These are phyloP conservation scores for Ustilago curta DNA, from an alignment of 1,284 basidiomycete genomes.

Conservation along the genomic window DNA sequence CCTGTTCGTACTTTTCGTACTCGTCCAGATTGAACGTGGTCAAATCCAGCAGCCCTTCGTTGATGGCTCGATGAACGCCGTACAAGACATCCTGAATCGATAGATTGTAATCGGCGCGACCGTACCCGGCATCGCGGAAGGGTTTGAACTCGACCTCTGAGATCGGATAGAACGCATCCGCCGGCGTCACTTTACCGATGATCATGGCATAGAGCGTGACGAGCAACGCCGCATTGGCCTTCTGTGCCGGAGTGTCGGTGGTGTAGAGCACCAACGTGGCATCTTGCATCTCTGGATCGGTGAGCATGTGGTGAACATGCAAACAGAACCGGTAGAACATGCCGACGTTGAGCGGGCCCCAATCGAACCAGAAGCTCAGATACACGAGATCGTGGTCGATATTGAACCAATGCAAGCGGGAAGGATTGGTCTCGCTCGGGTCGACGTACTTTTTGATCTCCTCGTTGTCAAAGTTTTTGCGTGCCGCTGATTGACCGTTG, in stretches of 20 bases:
- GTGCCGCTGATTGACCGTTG: slow-evolving; percentile 20
- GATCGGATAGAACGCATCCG: slow-evolving; percentile 88
- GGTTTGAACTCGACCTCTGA: slow-evolving; percentile 79
- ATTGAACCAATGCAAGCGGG: slow-evolving; percentile 63
- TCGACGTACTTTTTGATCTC: slow-evolving; percentile 41
- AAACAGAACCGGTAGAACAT: slow-evolving; percentile 82
- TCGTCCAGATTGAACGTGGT: slow-evolving; percentile 85
- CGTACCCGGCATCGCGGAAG: slow-evolving; percentile 94
- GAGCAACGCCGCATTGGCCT: slow-evolving; percentile 92
- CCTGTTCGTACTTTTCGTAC: slow-evolving; percentile 83
- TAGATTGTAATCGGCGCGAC: slow-evolving; percentile 90
- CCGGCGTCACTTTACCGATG: slow-evolving; percentile 88
- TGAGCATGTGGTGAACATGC: slow-evolving; percentile 73
- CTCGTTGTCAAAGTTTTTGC: slow-evolving; percentile 28
- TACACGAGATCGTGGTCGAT: slow-evolving; percentile 92
- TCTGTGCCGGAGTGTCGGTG: slow-evolving; percentile 82
- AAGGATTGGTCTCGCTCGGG: slow-evolving; percentile 30
- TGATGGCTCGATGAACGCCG: slow-evolving; percentile 93
- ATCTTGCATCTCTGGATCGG: slow-evolving; percentile 72
- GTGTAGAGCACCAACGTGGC: slow-evolving; percentile 87
- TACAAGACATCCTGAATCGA: slow-evolving; percentile 89
- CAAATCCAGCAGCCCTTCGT: slow-evolving; percentile 88
- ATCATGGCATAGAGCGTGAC: slow-evolving; percentile 91
- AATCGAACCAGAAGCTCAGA: slow-evolving; percentile 78
- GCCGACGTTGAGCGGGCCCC: slow-evolving; percentile 76